Base-by-base conservation (phyloP, 2,329 filamentous ascomycete genomes). In the Ambrosiella beaveri region DNA sequence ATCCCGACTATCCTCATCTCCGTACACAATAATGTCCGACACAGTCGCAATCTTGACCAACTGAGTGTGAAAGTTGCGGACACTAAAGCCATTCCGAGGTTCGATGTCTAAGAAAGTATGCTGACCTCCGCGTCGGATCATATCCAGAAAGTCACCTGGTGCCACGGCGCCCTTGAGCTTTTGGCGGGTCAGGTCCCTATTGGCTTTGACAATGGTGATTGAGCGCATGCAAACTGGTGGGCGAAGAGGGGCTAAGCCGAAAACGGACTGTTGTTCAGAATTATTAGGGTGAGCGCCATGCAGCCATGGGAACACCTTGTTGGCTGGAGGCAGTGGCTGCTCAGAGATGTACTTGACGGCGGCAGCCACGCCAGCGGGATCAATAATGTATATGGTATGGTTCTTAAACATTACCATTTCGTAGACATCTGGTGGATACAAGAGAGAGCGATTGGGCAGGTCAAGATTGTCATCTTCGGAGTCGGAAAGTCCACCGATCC, bases 1-100 rank as follows among this genome's bases (percentile, higher is more conserved):
- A 1, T 75, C 75, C 41, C 74, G 71, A 63, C 88, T 79, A 2
- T 47, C 44, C 8, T 11, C 8, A 57, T 91, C 85, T 11, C 88
- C 88, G 67, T 98, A 98, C 0, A 98, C 80, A 45, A 98, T 78
- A 62, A 98, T 88, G 68, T 98, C 93, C 0, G 90, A 96, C 7
- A 93, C 79, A 63, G 86, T 81, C 57, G 90, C 90, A 63, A 87
- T 74, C 69, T 98, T 98, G 60, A 86, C 86, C 0, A 87, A 79
- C 69, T 98, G 93, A 44, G 97, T 97, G 65, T 97, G 91, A 67
- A 98, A 98, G 68, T 97, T 97, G 51, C 93, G 82, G 49, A 97
- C 90, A 3, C 88, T 95, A 67, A 97, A 97, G 7, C 93, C 93
- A 63, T 95, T 87, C 58, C 74, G 79, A 1, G 93, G 93, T 66